Evolutionary conservation across 2,329 filamentous ascomycete species (phyloP).

Genomic region (Dothidotthia symphoricarpi): DNA sequence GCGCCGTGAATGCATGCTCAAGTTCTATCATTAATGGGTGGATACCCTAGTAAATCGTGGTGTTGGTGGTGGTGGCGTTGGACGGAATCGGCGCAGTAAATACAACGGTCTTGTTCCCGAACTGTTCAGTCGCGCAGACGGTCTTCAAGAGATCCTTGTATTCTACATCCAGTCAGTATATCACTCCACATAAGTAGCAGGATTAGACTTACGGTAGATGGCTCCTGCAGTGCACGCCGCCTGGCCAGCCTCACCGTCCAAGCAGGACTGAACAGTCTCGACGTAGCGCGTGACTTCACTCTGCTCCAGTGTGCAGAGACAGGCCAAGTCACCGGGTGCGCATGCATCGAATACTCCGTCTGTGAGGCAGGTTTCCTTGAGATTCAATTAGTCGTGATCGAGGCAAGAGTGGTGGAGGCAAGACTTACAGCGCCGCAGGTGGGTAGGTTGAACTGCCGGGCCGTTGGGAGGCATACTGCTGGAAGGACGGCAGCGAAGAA

Average conservation of each 20-base stretch:
- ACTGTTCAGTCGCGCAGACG: conserved; percentile 10
- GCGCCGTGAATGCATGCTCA: conserved; percentile 10
- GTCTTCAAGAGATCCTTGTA: conserved; percentile 16
- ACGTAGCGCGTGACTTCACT: conserved; percentile 16
- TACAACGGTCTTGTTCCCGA: conserved; percentile 13
- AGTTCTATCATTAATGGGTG: too few relatives aligned
- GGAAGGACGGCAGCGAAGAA: conserved; percentile 7
- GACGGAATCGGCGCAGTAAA: conserved; percentile 1
- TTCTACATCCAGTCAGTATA: conserved; percentile 12
- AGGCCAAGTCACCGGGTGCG: conserved; percentile 8
- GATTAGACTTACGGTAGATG: conserved; percentile 11
- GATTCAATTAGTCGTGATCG: neutral
- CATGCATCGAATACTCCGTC: conserved; percentile 9
- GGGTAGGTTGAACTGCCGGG: conserved; percentile 7
- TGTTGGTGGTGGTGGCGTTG: conserved; percentile 4
- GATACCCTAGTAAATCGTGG: conserved; percentile 4
- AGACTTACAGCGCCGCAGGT: conserved; percentile 18
- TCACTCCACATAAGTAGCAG: neutral
- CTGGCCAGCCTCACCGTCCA: conserved; percentile 13
- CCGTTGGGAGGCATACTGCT: conserved; percentile 9
- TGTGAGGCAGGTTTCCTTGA: conserved; percentile 13
- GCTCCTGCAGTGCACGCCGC: conserved; percentile 17
- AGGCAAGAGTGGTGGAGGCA: too few relatives aligned
- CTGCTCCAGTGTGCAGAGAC: conserved; percentile 19
- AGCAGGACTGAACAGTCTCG: conserved; percentile 16